Percentiles rank a stretch among this genome's conserved stretches.
These are phyloP conservation scores for Bimuria novae-zelandiae DNA, from an alignment of 2,329 filamentous ascomycete genomes.

Conservation along the genomic window DNA sequence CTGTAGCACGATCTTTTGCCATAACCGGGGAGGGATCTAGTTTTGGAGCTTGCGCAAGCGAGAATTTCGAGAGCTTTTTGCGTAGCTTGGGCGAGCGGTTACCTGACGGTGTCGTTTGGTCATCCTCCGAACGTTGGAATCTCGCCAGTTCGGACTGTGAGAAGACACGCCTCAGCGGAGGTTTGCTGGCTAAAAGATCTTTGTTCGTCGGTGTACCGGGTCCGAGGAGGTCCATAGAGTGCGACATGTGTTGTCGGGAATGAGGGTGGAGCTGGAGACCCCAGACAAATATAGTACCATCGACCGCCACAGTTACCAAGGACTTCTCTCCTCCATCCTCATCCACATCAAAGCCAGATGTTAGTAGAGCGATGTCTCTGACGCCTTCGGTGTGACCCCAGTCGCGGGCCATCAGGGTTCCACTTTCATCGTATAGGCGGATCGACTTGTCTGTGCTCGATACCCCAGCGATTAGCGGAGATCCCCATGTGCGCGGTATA, in stretches of 20 bases:
- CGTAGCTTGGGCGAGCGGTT: slow-evolving; percentile 56
- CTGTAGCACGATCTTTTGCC: slow-evolving; percentile 24
- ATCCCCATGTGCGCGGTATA: slow-evolving; percentile 58
- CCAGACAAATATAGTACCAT: slow-evolving; percentile 59
- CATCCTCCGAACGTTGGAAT: slow-evolving; percentile 62
- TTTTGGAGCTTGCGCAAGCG: slow-evolving; percentile 52
- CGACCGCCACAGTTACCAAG: slow-evolving; percentile 55
- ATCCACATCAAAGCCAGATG: slow-evolving; percentile 47
- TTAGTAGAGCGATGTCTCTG: slow-evolving; percentile 73
- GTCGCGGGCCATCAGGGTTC: slow-evolving; percentile 80
- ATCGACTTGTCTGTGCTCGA: slow-evolving; percentile 97
- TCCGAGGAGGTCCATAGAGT: slow-evolving; percentile 44
- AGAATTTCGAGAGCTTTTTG: slow-evolving; percentile 59
- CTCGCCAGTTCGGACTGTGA: slow-evolving; percentile 86
- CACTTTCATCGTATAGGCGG: slow-evolving; percentile 82
- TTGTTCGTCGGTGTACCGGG: slow-evolving; percentile 38
- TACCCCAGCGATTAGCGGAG: slow-evolving; percentile 78
- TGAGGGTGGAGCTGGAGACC: slow-evolving; percentile 35
- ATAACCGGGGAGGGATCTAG: slow-evolving; percentile 49
- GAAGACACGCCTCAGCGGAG: slow-evolving; percentile 81
- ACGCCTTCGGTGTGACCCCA: slow-evolving; percentile 96
- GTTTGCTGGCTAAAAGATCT: slow-evolving; percentile 54
- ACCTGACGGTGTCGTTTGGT: slow-evolving; percentile 45
- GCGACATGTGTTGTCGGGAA: slow-evolving; percentile 38
- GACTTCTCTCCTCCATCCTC: slow-evolving; percentile 55